These are phyloP conservation scores for Heritiera littoralis DNA, from an alignment of 345 rosid genomes.

Conservation along the genomic window DNA sequence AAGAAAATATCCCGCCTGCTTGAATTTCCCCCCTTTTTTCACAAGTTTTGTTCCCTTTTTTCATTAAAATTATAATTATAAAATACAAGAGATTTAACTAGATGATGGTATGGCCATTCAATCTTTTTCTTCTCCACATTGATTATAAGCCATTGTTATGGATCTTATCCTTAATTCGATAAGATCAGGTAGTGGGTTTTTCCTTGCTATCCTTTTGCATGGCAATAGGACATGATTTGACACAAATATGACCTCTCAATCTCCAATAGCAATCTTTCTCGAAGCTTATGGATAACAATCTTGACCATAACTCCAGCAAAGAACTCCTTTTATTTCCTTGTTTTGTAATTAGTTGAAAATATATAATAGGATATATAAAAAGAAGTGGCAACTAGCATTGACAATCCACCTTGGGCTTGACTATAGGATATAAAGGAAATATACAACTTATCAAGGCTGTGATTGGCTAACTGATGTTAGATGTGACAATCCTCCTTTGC, in stretches of 20 bases:
- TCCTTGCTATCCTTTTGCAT: conserved; percentile 42
- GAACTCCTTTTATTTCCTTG: too few relatives aligned
- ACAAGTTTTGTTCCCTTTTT: not conserved
- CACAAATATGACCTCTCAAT: conserved; percentile 24
- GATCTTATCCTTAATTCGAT: conserved; percentile 46
- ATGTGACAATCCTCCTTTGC: not conserved
- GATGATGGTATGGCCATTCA: too few relatives aligned
- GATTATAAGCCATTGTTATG: not conserved
- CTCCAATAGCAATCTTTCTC: conserved; percentile 2
- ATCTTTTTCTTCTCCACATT: too few relatives aligned
- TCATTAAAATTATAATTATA: too few relatives aligned
- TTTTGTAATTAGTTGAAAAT: not conserved
- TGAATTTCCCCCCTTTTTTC: conserved; percentile 22
- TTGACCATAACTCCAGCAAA: not conserved
- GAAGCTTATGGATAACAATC: conserved; percentile 2
- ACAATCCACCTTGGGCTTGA: not conserved
- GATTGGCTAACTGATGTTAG: not conserved
- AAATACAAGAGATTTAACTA: too few relatives aligned
- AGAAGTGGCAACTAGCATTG: not conserved
- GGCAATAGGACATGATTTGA: conserved; percentile 43
- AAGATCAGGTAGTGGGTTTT: conserved; percentile 43
- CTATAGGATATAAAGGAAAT: not conserved
- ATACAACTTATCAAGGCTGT: not conserved
- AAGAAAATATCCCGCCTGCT: conserved; percentile 22
- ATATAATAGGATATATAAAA: not conserved